A percentile compares a stretch with the other conserved stretches of the same genome.
Evolutionary conservation across 2,329 filamentous ascomycete genomes (phyloP).

Genomic region (Trichoderma sp.): DNA sequence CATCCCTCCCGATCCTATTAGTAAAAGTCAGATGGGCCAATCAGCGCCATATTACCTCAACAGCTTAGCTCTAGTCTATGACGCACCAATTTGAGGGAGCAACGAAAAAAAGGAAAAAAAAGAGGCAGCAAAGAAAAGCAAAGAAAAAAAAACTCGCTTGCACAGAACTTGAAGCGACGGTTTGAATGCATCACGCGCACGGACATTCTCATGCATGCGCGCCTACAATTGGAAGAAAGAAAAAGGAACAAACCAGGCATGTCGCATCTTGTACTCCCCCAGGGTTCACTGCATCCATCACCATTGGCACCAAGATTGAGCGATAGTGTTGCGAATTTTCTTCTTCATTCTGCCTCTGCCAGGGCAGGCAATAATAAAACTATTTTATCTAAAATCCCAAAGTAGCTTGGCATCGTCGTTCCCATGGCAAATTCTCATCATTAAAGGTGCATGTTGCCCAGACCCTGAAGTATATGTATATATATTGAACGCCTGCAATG

Average conservation of each 20-base stretch:
- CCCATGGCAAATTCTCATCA: constrained; percentile 10
- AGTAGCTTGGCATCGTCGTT: constrained; percentile 6
- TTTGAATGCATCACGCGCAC: not conserved
- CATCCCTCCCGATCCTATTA: constrained; percentile 7
- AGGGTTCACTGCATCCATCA: not conserved
- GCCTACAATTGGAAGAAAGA: not conserved
- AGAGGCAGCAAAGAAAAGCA: not conserved
- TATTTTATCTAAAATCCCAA: constrained; percentile 8
- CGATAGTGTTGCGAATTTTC: not conserved
- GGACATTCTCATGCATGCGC: not conserved
- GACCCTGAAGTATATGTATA: constrained; percentile 18
- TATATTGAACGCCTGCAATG: constrained; percentile 22
- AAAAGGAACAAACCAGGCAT: not conserved
- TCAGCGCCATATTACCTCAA: not conserved
- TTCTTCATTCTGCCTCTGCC: not conserved
- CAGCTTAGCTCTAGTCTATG: constrained; percentile 3
- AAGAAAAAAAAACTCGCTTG: not conserved
- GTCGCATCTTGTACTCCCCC: not conserved
- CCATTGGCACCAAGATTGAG: not conserved
- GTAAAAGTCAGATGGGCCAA: constrained; percentile 12
- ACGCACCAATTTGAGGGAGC: not conserved
- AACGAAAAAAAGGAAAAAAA: not conserved
- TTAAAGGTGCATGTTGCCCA: constrained; percentile 2
- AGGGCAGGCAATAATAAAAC: not conserved
- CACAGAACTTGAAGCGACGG: not conserved